Conservation (phyloP, 148 eudicot genomes). For the Polygonum aviculare region DNA sequence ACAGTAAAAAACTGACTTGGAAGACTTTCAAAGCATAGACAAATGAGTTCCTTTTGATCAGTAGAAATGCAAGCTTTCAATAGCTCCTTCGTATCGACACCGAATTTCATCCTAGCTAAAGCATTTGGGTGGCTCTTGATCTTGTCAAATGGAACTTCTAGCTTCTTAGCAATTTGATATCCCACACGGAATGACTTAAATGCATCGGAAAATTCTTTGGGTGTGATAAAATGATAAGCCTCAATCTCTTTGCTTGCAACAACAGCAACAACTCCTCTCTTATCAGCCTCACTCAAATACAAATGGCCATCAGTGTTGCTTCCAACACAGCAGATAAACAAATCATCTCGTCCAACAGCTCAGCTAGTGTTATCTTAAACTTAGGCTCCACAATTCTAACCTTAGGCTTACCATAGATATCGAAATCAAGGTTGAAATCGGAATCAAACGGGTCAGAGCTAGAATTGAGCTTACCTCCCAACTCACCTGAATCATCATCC, state of each 20-base stretch:
- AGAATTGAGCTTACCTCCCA: conserved; percentile 19
- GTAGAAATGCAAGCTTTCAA: conserved; percentile 40
- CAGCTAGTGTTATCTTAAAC: conserved; percentile 83
- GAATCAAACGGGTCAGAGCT: conserved; percentile 16
- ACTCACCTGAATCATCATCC: conserved; percentile 37
- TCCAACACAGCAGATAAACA: conserved; percentile 91
- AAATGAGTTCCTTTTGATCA: conserved; percentile 45
- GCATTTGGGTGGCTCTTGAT: conserved; percentile 23
- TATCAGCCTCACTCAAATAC: conserved; percentile 79
- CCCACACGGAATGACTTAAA: conserved; percentile 59
- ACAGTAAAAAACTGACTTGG: background rate
- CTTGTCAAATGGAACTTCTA: conserved; percentile 24
- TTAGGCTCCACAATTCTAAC: conserved; percentile 75
- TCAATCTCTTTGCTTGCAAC: conserved; percentile 87
- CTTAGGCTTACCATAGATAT: conserved; percentile 39
- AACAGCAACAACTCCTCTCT: conserved; percentile 94
- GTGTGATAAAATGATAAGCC: conserved; percentile 49
- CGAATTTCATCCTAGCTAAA: conserved; percentile 26
- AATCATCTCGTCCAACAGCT: conserved; percentile 91
- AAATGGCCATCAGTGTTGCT: conserved; percentile 67
- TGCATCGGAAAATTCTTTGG: conserved; percentile 46
- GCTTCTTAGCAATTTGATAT: background rate
- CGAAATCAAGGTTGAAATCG: conserved; percentile 60
- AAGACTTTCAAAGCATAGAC: conserved; percentile 34
- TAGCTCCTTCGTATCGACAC: conserved; percentile 33